A percentile compares a stretch with the other conserved stretches of the same genome.
phyloP scores from a whole-genome alignment of 2,329 filamentous ascomycete genomes.

The Zalaria obscura region DNA sequence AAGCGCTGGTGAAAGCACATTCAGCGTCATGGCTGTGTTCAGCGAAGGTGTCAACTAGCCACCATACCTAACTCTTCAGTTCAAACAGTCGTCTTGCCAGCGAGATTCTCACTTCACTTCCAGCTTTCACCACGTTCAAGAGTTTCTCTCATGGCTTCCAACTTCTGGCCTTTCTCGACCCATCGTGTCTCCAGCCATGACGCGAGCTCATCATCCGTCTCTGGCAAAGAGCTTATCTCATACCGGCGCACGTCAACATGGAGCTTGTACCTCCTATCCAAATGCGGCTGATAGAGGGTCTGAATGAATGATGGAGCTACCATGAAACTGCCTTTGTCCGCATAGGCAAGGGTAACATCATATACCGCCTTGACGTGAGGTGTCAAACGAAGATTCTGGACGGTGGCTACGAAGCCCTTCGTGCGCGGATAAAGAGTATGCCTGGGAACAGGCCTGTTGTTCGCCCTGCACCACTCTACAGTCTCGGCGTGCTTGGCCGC shows the following conservation, averaged over 20 bases:
- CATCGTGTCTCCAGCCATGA: conserved; percentile 21
- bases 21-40: no score
- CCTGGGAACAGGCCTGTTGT: conserved; percentile 36
- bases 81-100: no score
- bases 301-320: conserved; percentile 17
- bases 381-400: conserved; percentile 34
- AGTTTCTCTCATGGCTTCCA: conserved; percentile 12
- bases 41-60: no score
- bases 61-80: no score
- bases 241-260: conserved; percentile 20
- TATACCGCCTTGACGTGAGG: conserved; percentile 21
- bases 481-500: conserved; percentile 37
- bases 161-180: conserved; percentile 19
- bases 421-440: conserved; percentile 47
- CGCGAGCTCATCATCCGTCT: conserved; percentile 15
- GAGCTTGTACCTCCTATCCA: conserved; percentile 16
- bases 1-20: no score
- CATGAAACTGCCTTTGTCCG: conserved; percentile 15
- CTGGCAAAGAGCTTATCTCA: conserved; percentile 14
- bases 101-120: background rate
- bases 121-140: conserved; percentile 1
- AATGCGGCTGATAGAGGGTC: conserved; percentile 12
- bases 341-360: conserved; percentile 25
- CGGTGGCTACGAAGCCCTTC: conserved; percentile 46
- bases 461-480: conserved; percentile 37